Conservation (phyloP, 1,284 basidiomycete genomes). For the Boletus hoseneyae region DNA sequence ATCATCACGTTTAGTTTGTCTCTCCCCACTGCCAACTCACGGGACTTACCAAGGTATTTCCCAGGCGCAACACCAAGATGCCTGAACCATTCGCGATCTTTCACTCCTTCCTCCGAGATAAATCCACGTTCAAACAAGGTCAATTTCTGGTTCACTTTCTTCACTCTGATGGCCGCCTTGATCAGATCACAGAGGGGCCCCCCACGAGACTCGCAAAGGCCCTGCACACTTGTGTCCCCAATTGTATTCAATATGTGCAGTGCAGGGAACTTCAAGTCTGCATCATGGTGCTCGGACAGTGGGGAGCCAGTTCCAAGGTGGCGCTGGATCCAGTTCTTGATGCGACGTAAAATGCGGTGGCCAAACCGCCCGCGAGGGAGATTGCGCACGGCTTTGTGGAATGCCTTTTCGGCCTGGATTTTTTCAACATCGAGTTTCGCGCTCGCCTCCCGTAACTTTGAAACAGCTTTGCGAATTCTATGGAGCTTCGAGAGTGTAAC, state of each 20-base stretch:
- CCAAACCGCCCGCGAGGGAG: constrained; percentile 3
- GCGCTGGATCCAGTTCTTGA: constrained; percentile 30
- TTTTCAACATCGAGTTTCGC: constrained; percentile 51
- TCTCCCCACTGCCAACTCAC: neutral
- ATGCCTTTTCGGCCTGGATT: constrained; percentile 34
- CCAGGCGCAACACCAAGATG: constrained; percentile 90
- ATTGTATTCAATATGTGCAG: constrained; percentile 1
- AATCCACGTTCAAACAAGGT: constrained; percentile 81
- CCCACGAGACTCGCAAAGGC: constrained; percentile 7
- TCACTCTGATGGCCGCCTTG: constrained; percentile 61
- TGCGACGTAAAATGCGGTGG: constrained; percentile 4
- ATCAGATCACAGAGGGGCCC: constrained; percentile 41
- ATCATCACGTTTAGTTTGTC: constrained; percentile 3
- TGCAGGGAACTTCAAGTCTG: constrained; percentile 15
- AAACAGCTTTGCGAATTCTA: constrained; percentile 47
- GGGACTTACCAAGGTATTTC: constrained; percentile 72
- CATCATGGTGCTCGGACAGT: constrained; percentile 11
- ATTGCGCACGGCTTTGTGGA: constrained; percentile 36
- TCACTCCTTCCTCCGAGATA: constrained; percentile 75
- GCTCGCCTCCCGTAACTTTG: constrained; percentile 50
- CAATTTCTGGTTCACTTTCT: constrained; percentile 68
- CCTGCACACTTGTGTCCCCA: neutral
- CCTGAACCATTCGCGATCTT: constrained; percentile 81
- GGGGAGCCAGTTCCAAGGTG: constrained; percentile 18
- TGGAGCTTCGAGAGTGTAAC: constrained; percentile 42